Evolutionary conservation across 2,329 filamentous ascomycete species (phyloP), one percentile per base, ranked within the genome.

Genomic region (Aschersonia sp.): DNA sequence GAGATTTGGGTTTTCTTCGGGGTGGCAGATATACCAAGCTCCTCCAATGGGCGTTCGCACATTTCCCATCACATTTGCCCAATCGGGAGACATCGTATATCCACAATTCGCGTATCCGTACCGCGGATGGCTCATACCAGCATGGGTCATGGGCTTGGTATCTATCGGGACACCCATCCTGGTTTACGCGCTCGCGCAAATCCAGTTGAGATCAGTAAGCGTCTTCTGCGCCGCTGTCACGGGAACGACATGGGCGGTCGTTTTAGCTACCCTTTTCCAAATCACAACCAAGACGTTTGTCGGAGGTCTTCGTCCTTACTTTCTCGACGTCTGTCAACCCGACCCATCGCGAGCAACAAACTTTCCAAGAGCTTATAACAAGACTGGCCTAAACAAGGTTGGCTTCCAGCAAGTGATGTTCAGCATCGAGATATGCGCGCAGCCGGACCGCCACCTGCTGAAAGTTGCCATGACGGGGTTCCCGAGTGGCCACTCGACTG

Each of bases 401-500:
- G 81, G 81, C 0, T 80, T 73, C 56, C 64, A 68, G 40, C 62
- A 69, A 33, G 70, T 83, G 59, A 82, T 83, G 76, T 85, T 78
- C 63, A 76, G 78, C 43, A 68, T 70, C 37, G 75, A 71, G 30
- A 70, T 84, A 31, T 85, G 81, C 63, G 80, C 76, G 1, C 63
- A 61, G 1, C 70, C 71, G 2, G 69, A 81, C 54, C 54, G 63
- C n/a, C 58, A 63, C 3, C 63, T 71, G 49, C 73, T 85, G 56
- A 72, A 81, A 56, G 73, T 81, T 51, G 69, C 72, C 5, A 68
- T 85, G 35, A 77, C 81, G 39, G 77, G 75, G 1, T 83, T 86
- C 55, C 82, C 82, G 0, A 83, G 78, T 5, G 82, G 82, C 1
- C 82, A 86, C 59, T 73, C 79, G 1, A 79, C 79, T 0, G 77